phyloP scores from a whole-genome alignment of 345 rosid genomes.

The Eucalyptus microcorys region DNA sequence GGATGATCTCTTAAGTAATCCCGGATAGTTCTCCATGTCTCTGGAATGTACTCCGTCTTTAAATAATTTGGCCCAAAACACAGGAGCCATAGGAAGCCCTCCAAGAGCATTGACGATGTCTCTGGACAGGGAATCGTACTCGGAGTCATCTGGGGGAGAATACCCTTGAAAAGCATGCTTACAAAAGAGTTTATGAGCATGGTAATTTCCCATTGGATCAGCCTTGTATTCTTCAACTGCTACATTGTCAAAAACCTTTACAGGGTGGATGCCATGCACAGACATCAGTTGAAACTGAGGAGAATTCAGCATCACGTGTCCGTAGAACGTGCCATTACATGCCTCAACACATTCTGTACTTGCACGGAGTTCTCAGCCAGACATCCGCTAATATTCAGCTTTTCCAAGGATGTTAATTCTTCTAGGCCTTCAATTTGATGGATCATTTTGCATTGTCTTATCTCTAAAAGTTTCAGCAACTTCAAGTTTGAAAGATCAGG shows the following conservation, averaged over 20 bases:
- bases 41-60: no score
- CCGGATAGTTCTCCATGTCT: no score
- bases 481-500: background rate
- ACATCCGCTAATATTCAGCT: background rate
- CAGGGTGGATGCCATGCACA: background rate
- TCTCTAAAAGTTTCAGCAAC: background rate
- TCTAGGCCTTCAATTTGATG: background rate
- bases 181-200: background rate
- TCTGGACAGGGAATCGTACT: background rate
- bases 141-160: rapidly evolving
- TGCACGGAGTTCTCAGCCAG: background rate
- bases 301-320: background rate
- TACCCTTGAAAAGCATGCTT: background rate
- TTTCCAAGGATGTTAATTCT: background rate
- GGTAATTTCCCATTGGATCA: background rate
- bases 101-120: background rate
- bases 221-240: no score
- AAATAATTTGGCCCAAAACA: no score
- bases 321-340: background rate
- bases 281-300: background rate
- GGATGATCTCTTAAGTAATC: no score
- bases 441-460: background rate
- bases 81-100: background rate
- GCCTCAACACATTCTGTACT: background rate
- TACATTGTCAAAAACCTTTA: background rate